phyloP scores from a whole-genome alignment of 208 protist species.

The Naegleria gruberi region DNA sequence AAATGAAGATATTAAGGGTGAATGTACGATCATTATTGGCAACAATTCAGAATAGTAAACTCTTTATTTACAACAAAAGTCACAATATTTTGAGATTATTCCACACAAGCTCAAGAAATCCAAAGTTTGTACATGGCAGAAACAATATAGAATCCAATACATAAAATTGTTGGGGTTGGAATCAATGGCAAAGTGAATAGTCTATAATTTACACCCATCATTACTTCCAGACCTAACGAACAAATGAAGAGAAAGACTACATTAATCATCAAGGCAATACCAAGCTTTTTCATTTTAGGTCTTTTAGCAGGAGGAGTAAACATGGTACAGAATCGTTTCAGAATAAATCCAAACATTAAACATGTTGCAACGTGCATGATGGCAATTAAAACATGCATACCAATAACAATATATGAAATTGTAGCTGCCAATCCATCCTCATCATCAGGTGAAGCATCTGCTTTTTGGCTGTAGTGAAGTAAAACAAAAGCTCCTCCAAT shows the following conservation, averaged over 20 bases:
- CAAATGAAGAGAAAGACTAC: neutral
- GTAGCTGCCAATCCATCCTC: neutral
- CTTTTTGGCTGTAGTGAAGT: neutral
- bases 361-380: neutral
- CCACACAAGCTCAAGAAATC: neutral
- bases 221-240: neutral
- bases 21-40: neutral
- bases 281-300: neutral
- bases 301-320: neutral
- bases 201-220: neutral
- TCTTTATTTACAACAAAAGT: too few species aligned
- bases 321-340: neutral
- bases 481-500: neutral
- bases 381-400: neutral
- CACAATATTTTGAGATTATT: too few species aligned
- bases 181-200: neutral
- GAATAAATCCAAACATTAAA: neutral
- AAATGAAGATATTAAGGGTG: neutral
- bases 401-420: neutral
- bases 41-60: conserved; percentile 5
- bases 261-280: neutral
- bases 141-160: neutral
- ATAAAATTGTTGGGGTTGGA: neutral
- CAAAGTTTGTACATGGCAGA: neutral
- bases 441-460: neutral